Evolutionary conservation across 139 green algal species (phyloP), one percentile per base, ranked within the genome.

Genomic region (Marvania coccoides): DNA sequence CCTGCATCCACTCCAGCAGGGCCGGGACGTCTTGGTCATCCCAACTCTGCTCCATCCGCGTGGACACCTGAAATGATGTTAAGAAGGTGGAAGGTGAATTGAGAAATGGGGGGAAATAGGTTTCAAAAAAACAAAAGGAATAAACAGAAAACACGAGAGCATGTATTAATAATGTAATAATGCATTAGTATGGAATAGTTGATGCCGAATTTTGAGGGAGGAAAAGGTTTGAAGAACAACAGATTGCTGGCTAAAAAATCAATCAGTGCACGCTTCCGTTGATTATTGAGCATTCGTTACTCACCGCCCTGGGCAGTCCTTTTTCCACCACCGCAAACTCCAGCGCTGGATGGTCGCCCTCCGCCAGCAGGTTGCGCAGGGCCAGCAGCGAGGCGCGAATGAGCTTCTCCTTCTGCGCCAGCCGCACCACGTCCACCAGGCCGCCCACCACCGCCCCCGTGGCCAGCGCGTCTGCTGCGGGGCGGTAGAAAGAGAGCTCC

Each of bases 331-430:
- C 87, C 0, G 82, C 85, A 51, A 87, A 69, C 24, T 87, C 75
- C 36, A 79, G 61, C 1, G 46, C 61, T 5, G 46, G 47, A 19
- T 60, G 53, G 26, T 31, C 29, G 14, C 54, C 58, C 51, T 56
- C 57, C 26, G 57, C 47, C 55, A 97, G 67, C 61, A 98, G 69
- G 76, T 95, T 96, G 34, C 81, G 80, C 58, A 98, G 69, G 14
- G 85, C 73, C 34, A 93, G 69, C 48, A 95, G 68, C 8, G 85
- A 80, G 45, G 96, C 85, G 5, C 94, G 83, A 74, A 96, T 76
- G 51, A 98, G 87, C 83, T 99, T 99, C 68, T 98, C 93, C 75
- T 98, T 99, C 14, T 60, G 24, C 36, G 74, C 80, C 77, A 78
- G 40, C 69, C 90, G 78, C 6, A 88, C 80, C 6, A 95, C 75